Evolutionary conservation across 768 basidiomycete genomes (phyloP).

Genomic region (Podaxis sp.): DNA sequence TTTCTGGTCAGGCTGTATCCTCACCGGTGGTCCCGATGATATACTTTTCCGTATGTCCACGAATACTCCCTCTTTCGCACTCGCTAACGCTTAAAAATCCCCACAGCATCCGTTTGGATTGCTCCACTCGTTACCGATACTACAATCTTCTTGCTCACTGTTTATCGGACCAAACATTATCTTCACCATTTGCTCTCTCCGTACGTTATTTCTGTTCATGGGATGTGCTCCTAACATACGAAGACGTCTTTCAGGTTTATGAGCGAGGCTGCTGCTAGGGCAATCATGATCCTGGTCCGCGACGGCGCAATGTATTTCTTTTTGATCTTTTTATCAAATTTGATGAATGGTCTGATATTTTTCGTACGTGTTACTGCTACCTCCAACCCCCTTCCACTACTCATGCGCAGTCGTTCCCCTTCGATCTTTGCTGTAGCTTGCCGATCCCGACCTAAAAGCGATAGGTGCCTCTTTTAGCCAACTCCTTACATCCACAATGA

Average conservation of each 20-base stretch:
- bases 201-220: neutral
- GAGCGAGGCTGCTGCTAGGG: conserved; percentile 14
- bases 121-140: conserved; percentile 22
- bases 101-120: conserved; percentile 24
- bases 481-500: conserved; percentile 26
- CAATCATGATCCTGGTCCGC: conserved; percentile 23
- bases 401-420: too few species aligned
- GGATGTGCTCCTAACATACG: neutral
- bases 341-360: conserved; percentile 25
- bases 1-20: conserved; percentile 23
- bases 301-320: conserved; percentile 28
- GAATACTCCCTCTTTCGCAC: neutral
- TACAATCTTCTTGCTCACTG: conserved; percentile 21
- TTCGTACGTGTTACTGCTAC: conserved; percentile 19
- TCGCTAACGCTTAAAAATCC: neutral
- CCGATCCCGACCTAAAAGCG: conserved; percentile 24
- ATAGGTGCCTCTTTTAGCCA: conserved; percentile 31
- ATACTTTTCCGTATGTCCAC: conserved; percentile 23
- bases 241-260: neutral
- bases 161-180: conserved; percentile 17
- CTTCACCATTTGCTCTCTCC: neutral
- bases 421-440: conserved; percentile 16
- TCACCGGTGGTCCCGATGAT: conserved; percentile 17
- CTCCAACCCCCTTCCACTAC: neutral
- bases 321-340: conserved; percentile 25